These are phyloP conservation scores for Leishmania major DNA, from an alignment of 208 protist genomes.

Conservation along the genomic window DNA sequence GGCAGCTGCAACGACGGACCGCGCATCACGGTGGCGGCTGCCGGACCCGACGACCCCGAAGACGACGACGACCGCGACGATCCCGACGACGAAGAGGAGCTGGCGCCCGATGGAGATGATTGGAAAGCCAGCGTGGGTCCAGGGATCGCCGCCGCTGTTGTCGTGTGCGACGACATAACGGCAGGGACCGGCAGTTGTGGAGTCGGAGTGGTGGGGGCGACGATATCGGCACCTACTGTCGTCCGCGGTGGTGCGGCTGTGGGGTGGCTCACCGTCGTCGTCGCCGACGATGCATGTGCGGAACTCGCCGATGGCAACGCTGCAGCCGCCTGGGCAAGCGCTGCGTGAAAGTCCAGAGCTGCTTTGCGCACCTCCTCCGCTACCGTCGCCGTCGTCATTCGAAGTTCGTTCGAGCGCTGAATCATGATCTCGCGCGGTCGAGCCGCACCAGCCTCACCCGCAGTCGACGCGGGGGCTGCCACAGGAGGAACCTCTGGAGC, in stretches of 20 bases:
- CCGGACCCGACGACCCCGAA: not conserved
- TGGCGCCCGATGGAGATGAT: conserved; percentile 2
- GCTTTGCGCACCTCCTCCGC: conserved; percentile 32
- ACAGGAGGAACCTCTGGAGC: not conserved
- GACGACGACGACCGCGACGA: conserved; percentile 2
- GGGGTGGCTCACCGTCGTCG: not conserved
- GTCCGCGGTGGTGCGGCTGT: not conserved
- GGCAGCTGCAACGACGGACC: not conserved
- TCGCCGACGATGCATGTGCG: not conserved
- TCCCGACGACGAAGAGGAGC: conserved; percentile 1
- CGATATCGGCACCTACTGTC: not conserved
- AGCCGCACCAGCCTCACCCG: conserved; percentile 14
- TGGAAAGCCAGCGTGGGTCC: not conserved
- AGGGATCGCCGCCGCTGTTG: no score
- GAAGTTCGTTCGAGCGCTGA: conserved; percentile 56
- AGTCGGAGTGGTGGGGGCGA: not conserved
- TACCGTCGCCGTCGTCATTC: conserved; percentile 24
- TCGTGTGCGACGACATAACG: not conserved
- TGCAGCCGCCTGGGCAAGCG: conserved; percentile 8
- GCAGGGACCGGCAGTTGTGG: conserved; percentile 7
- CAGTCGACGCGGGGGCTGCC: not conserved
- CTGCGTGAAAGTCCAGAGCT: conserved; percentile 22
- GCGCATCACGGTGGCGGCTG: not conserved
- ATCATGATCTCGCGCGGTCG: conserved; percentile 61
- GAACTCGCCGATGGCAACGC: not conserved